Conservation (phyloP, 805 yeast genomes). For the Metschnikowia picachoensis region DNA sequence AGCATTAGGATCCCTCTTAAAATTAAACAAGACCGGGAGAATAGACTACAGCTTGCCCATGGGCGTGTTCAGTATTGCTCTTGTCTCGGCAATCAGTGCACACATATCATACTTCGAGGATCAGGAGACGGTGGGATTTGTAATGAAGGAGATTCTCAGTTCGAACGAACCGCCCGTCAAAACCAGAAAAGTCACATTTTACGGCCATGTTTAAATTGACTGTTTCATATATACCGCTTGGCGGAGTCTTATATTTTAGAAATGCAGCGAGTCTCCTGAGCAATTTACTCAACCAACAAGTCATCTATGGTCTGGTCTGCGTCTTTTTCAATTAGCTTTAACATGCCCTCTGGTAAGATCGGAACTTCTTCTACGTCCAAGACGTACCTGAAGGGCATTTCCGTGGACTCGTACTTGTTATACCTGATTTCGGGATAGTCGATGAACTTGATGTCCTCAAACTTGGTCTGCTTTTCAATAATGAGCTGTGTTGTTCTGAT, state of each 20-base stretch:
- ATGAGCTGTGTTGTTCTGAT: conserved; percentile 85
- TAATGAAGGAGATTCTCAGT: conserved; percentile 54
- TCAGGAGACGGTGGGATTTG: conserved; percentile 74
- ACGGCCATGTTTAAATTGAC: conserved; percentile 8
- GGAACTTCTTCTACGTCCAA: conserved; percentile 63
- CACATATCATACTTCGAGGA: conserved; percentile 89
- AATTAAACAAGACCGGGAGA: conserved; percentile 68
- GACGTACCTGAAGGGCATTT: conserved; percentile 95
- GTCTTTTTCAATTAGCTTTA: conserved; percentile 77
- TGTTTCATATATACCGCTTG: too few species aligned
- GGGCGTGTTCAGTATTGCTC: conserved; percentile 73
- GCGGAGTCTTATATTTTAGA: too few species aligned
- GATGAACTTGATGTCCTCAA: conserved; percentile 75
- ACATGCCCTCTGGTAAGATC: conserved; percentile 89
- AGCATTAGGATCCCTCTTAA: conserved; percentile 34
- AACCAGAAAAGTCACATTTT: conserved; percentile 27
- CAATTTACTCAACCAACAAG: conserved; percentile 38
- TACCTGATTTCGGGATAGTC: conserved; percentile 94
- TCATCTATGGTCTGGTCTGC: conserved; percentile 81
- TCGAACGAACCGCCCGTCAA: conserved; percentile 21
- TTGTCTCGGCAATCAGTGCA: conserved; percentile 79
- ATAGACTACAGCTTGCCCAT: conserved; percentile 78
- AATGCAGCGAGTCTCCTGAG: background rate
- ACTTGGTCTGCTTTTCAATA: conserved; percentile 50
- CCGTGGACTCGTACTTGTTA: conserved; percentile 85